Conservation (phyloP, 352 stramenopile genomes). For the Phytophthora idaei region DNA sequence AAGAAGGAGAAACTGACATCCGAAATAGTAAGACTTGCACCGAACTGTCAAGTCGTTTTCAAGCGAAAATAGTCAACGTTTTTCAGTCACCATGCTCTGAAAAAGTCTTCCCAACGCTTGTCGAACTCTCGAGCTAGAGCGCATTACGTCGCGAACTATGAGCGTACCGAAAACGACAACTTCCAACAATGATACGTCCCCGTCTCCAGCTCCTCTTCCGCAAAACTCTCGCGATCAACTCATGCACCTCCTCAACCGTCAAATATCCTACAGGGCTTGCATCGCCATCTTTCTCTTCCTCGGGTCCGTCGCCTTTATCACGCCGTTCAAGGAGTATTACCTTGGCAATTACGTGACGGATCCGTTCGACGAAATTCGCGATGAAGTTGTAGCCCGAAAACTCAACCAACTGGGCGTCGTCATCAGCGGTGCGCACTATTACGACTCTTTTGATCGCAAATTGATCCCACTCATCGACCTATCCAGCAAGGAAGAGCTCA, state of each 20-base stretch:
- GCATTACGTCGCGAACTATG: slow-evolving; percentile 2
- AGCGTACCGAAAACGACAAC: not conserved
- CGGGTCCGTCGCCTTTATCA: slow-evolving; percentile 14
- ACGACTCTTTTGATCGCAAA: slow-evolving; percentile 23
- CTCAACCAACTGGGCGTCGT: slow-evolving; percentile 35
- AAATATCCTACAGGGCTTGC: slow-evolving; percentile 27
- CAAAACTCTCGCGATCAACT: not conserved
- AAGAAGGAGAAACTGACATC: too few species aligned
- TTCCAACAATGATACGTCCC: not conserved
- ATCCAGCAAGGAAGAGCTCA: slow-evolving; percentile 12
- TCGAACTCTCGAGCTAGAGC: too few species aligned
- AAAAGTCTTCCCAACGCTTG: too few species aligned
- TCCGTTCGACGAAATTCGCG: slow-evolving; percentile 29
- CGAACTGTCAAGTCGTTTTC: too few species aligned
- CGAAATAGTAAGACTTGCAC: too few species aligned
- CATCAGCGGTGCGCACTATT: slow-evolving; percentile 29
- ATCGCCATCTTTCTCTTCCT: slow-evolving; percentile 28
- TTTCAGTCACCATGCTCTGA: too few species aligned
- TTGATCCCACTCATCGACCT: slow-evolving; percentile 21
- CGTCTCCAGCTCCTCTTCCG: not conserved
- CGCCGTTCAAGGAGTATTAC: slow-evolving; percentile 37
- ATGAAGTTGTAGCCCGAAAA: slow-evolving; percentile 25
- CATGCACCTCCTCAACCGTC: slow-evolving; percentile 14
- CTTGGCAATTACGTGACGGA: slow-evolving; percentile 33
- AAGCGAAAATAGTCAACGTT: too few species aligned